Evolutionary conservation across 2,329 filamentous ascomycete genomes (phyloP).

Genomic region (Xylariales sp.): DNA sequence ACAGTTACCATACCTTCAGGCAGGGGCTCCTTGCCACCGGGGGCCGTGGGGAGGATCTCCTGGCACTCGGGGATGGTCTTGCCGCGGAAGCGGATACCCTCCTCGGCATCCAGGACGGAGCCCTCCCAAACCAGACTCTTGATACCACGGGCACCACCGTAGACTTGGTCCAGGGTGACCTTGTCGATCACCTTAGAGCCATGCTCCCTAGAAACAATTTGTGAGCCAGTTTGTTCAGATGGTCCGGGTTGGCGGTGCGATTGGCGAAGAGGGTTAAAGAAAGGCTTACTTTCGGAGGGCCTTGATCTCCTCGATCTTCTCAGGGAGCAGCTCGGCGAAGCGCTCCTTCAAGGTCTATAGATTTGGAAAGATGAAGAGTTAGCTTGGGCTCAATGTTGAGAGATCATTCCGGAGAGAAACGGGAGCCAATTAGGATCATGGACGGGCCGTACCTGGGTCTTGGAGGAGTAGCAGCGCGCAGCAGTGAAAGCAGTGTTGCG

Average conservation of each 20-base stretch:
- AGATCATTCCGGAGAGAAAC: no score
- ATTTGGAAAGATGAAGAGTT: slow-evolving; percentile 11
- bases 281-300: slow-evolving; percentile 81
- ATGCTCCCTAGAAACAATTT: slow-evolving; percentile 63
- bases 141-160: slow-evolving; percentile 97
- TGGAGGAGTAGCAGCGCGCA: slow-evolving; percentile 87
- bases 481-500: slow-evolving; percentile 74
- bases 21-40: slow-evolving; percentile 92
- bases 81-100: slow-evolving; percentile 99
- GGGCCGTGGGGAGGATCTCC: slow-evolving; percentile 92
- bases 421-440: no score
- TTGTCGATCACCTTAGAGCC: slow-evolving; percentile 94
- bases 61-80: slow-evolving; percentile 99
- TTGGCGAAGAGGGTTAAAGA: neutral
- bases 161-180: slow-evolving; percentile 98
- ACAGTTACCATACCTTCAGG: slow-evolving; percentile 66
- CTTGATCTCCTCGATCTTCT: slow-evolving; percentile 99
- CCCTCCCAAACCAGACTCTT: slow-evolving; percentile 99
- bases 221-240: slow-evolving; percentile 18
- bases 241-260: neutral
- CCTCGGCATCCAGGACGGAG: slow-evolving; percentile 95
- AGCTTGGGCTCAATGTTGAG: slow-evolving; percentile 13
- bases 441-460: slow-evolving; percentile 70
- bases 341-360: slow-evolving; percentile 91
- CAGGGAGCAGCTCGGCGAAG: slow-evolving; percentile 92